Base-by-base conservation (phyloP, 495 filamentous ascomycete species). In the Neurospora sp. region DNA sequence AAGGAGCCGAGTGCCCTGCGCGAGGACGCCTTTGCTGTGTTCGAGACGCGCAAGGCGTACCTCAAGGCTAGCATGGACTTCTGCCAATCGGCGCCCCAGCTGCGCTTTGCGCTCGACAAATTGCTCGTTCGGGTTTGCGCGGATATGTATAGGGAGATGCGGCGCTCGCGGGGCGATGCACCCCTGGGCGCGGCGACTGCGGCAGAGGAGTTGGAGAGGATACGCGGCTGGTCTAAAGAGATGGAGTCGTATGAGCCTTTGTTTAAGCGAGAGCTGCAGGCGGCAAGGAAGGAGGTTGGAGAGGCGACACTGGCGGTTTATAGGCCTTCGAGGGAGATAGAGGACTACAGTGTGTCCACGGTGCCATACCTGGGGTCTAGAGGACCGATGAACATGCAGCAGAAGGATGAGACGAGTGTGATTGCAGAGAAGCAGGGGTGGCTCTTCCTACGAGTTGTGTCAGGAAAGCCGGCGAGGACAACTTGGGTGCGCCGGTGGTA, bases 1-100 rank as follows among this genome's bases (percentile, higher is more conserved):
- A 98, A 98, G 82, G 96, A 99, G 80, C 88, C 94, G 8, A 97
- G 93, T 15, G 87, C 93, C 1, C 84, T 99, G 71, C 86, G 96
- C 69, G 96, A 99, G 81, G 96, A 99, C 82, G 95, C 96, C 0
- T 99, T 98, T 78, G 91, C 96, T 80, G 90, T 99, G 42, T 96
- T 97, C 75, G 96, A 98, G 86, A 92, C 94, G 19, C 89, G 95
- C 69, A 95, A 94, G 81, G 89, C 90, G 21, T 99, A 98, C 78
- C 86, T 98, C 31, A 95, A 92, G 82, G 92, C 94, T 0, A 94
- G 93, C 9, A 89, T 98, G 89, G 96, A 99, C 80, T 98, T 94
- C 76, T 96, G 93, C 75, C 89, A 96, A 54, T 86, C 91, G 70
- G 93, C 92, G 21, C 94, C 96, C 8, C 91, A 96, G 78, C 79